Evolutionary conservation across 148 eudicot species (phyloP), one percentile per base, ranked within the genome.

Genomic region (Fagopyrum homotropicum): DNA sequence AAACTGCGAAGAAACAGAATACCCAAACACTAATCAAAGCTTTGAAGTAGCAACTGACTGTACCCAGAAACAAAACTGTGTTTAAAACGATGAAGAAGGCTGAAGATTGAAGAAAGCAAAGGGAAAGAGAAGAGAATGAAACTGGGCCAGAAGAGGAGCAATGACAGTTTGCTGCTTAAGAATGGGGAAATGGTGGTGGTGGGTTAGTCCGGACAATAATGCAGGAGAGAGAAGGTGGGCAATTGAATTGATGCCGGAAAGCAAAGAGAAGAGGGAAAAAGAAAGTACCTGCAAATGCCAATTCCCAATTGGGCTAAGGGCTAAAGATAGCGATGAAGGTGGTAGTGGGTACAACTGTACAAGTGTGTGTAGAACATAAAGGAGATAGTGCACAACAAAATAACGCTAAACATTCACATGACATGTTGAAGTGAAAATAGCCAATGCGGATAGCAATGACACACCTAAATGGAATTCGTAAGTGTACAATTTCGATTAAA

Each of bases 181-280:
- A 43, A 66, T 5, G 19, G 4, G n/a, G 6, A 35, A 64, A 66
- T 46, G 71, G 47, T 66, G 71, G 46, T 66, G 71, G 45, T 46
- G 71, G 71, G 45, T 61, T n/a, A 35, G 47, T 35, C 71, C 71
- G 71, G 71, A 66, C 71, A 66, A 66, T 66, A 66, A 66, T 66
- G 47, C 46, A 66, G 71, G 71, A 35, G 71, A 63, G 69, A 66
- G 71, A 43, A 66, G 71, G 46, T 66, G 63, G 63, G 63, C 29
- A 57, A 29, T 57, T 57, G 63, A 57, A 29, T 57, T 57, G 45
- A 14, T 60, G 66, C 66, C 66, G 66, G 66, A 60, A 26, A 22
- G 66, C 11, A 60, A 60, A 60, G 14, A 22, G 40, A 26, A 17
- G 63, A 57, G 7, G 63, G 63, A 7, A 26, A 17, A n/a, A 57